Conservation (phyloP, 2,329 filamentous ascomycete genomes). For the Aspergillus sp. region DNA sequence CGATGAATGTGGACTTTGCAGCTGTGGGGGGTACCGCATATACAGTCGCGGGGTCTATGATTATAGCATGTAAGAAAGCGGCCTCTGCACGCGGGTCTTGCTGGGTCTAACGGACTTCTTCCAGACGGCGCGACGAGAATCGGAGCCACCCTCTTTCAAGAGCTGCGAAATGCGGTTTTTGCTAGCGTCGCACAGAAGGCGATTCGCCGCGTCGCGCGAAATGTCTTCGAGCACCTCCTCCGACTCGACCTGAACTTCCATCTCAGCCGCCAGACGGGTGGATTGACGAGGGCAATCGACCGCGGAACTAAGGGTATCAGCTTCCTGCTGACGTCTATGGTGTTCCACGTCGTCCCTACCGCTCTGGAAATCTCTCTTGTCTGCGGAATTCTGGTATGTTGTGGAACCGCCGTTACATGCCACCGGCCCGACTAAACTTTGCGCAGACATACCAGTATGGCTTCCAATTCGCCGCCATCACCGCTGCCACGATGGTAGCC, state of each 20-base stretch:
- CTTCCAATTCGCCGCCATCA: conserved; percentile 85
- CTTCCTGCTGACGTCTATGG: conserved; percentile 95
- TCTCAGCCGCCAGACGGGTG: conserved; percentile 88
- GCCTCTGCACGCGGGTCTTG: neutral
- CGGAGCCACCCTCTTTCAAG: conserved; percentile 84
- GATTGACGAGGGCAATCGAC: conserved; percentile 89
- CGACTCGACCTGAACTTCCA: conserved; percentile 91
- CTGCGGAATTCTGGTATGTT: conserved; percentile 75
- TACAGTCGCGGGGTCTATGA: conserved; percentile 86
- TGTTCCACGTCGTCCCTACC: conserved; percentile 94
- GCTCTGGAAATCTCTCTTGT: conserved; percentile 92
- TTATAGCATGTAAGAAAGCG: conserved; percentile 69
- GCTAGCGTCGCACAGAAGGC: conserved; percentile 96
- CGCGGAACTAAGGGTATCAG: conserved; percentile 97
- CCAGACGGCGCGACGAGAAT: conserved; percentile 80
- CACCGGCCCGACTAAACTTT: conserved; percentile 13
- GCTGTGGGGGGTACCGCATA: conserved; percentile 82
- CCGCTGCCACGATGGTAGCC: conserved; percentile 82
- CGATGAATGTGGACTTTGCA: conserved; percentile 95
- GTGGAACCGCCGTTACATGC: neutral
- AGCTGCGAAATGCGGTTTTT: conserved; percentile 93
- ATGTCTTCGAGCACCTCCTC: conserved; percentile 88
- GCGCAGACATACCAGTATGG: conserved; percentile 86
- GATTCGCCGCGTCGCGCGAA: conserved; percentile 83
- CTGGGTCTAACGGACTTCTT: conserved; percentile 12